phyloP scores from a whole-genome alignment of 108 stramenopile species.

The Nannochloropsis granulata region DNA sequence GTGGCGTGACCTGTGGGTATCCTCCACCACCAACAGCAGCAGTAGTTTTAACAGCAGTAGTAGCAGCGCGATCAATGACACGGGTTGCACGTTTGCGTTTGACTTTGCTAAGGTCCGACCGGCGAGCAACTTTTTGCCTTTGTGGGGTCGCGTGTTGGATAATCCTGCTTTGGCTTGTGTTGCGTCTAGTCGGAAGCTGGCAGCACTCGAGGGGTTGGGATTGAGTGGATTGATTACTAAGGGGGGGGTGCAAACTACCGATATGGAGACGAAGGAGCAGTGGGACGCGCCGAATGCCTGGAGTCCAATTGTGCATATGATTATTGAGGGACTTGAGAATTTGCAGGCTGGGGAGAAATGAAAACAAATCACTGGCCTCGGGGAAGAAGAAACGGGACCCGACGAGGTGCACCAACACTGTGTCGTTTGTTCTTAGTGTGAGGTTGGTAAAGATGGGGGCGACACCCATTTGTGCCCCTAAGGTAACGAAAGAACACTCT shows the following conservation, averaged over 20 bases:
- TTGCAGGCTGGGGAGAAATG: too few relatives aligned
- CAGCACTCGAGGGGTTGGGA: background rate
- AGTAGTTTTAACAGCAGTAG: background rate
- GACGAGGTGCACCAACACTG: background rate
- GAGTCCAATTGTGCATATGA: slow-evolving; percentile 35
- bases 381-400: background rate
- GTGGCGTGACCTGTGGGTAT: slow-evolving; percentile 20
- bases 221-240: background rate
- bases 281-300: slow-evolving; percentile 41
- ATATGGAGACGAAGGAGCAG: slow-evolving; percentile 29
- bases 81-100: background rate
- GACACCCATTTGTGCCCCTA: background rate
- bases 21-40: background rate
- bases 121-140: background rate
- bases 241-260: slow-evolving; percentile 2
- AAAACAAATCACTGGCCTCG: background rate
- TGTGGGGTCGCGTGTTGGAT: background rate
- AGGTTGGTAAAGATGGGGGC: background rate
- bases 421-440: background rate
- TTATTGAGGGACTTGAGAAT: too few relatives aligned
- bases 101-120: background rate
- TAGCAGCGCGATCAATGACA: too few relatives aligned
- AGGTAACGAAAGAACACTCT: background rate
- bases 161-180: background rate
- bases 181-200: background rate